Percentiles rank a stretch among this genome's conserved stretches.
phyloP scores from a whole-genome alignment of 805 yeast genomes.

The Hemisphaericaspora nanyangensis region DNA sequence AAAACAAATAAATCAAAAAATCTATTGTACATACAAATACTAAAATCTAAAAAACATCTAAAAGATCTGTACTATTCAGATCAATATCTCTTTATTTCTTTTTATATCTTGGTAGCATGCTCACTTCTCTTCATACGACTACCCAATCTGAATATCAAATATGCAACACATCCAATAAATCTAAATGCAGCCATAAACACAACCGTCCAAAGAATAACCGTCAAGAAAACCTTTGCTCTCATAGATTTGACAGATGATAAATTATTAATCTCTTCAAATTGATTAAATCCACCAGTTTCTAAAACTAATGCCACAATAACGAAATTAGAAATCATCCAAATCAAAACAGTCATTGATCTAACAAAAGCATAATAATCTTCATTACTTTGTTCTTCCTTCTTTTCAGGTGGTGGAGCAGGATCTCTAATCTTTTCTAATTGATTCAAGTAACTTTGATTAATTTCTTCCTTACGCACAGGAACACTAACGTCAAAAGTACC shows the following conservation, averaged over 20 bases:
- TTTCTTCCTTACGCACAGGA: conserved; percentile 45
- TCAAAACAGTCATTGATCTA: conserved; percentile 43
- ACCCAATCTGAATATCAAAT: conserved; percentile 38
- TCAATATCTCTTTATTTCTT: background rate
- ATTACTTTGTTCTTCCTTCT: conserved; percentile 23
- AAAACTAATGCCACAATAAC: conserved; percentile 39
- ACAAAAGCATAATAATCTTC: conserved; percentile 46
- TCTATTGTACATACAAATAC: background rate
- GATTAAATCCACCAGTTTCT: conserved; percentile 43
- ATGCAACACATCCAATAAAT: conserved; percentile 49
- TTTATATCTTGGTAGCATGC: conserved; percentile 9
- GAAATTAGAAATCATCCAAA: conserved; percentile 45
- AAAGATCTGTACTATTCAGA: too few species aligned
- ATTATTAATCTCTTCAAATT: conserved; percentile 26
- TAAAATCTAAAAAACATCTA: too few species aligned
- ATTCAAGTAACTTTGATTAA: conserved; percentile 49
- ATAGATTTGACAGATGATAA: conserved; percentile 25
- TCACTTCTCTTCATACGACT: conserved; percentile 11
- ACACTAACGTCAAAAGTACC: conserved; percentile 56
- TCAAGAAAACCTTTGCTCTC: conserved; percentile 40
- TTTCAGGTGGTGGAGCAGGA: conserved; percentile 34
- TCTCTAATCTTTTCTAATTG: conserved; percentile 50
- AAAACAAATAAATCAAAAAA: too few species aligned
- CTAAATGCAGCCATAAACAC: conserved; percentile 59
- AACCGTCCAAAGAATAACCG: conserved; percentile 58